phyloP scores from a whole-genome alignment of 148 eudicot species.

The Fagopyrum homotropicum region DNA sequence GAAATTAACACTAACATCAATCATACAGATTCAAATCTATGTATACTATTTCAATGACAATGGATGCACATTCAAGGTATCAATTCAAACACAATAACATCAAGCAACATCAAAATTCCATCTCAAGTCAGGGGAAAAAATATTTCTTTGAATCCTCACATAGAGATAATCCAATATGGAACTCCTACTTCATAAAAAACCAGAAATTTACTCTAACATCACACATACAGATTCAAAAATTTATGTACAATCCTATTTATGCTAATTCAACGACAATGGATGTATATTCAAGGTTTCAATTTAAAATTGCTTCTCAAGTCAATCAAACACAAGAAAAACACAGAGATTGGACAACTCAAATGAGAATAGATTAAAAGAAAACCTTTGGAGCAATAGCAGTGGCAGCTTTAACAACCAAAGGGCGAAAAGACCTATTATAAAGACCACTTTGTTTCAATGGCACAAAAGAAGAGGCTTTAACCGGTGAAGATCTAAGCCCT shows the following conservation, averaged over 20 bases:
- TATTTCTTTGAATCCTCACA: no score
- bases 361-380: not conserved
- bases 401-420: conserved; percentile 78
- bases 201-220: no score
- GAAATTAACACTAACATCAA: not conserved
- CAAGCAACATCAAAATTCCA: not conserved
- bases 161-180: no score
- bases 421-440: conserved; percentile 38
- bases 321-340: not conserved
- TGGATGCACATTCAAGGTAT: not conserved
- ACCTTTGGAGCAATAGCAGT: conserved; percentile 92
- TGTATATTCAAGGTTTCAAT: not conserved
- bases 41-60: not conserved
- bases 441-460: conserved; percentile 25
- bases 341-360: not conserved
- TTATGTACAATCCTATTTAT: not conserved
- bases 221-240: not conserved
- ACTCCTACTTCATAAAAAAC: no score
- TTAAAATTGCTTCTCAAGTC: not conserved
- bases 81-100: not conserved
- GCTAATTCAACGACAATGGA: not conserved
- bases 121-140: not conserved
- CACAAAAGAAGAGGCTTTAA: conserved; percentile 30
- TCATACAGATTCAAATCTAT: not conserved
- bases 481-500: conserved; percentile 38